A percentile compares a stretch with the other conserved stretches of the same genome.
Evolutionary conservation across 2,329 filamentous ascomycete genomes (phyloP).

Genomic region (Fusarium sp.): DNA sequence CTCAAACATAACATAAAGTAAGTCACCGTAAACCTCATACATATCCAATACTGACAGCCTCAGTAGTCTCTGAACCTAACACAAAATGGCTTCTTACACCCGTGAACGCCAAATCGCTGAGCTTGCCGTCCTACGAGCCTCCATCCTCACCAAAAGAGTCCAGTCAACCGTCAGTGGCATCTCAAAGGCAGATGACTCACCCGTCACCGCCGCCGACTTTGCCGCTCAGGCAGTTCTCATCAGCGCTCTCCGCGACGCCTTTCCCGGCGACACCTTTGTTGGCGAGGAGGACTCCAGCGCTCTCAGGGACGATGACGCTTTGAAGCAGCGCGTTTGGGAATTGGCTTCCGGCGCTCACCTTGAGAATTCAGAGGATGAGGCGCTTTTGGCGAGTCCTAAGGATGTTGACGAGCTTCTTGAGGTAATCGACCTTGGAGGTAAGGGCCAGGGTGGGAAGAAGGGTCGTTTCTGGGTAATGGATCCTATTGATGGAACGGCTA

Average conservation of each 20-base stretch:
- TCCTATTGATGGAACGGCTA: conserved; percentile 73
- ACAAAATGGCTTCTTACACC: conserved; percentile 44
- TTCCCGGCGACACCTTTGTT: conserved; percentile 69
- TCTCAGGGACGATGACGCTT: conserved; percentile 60
- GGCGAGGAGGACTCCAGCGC: conserved; percentile 70
- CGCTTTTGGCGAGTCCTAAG: conserved; percentile 54
- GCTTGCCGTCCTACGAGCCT: conserved; percentile 66
- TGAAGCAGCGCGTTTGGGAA: conserved; percentile 68
- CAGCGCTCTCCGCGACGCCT: conserved; percentile 64
- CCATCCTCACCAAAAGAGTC: conserved; percentile 66
- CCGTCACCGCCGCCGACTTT: conserved; percentile 74
- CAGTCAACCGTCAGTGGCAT: conserved; percentile 61
- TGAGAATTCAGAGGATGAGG: conserved; percentile 23
- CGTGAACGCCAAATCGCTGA: conserved; percentile 53
- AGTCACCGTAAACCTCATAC: background rate
- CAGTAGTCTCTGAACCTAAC: background rate
- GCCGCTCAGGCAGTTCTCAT: conserved; percentile 73
- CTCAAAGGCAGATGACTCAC: conserved; percentile 69
- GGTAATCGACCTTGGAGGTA: conserved; percentile 70
- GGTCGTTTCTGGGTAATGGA: conserved; percentile 72
- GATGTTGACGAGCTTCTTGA: conserved; percentile 68
- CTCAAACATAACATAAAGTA: background rate
- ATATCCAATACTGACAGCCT: background rate
- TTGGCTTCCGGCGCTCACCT: conserved; percentile 56
- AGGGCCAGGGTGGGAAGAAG: conserved; percentile 52